Evolutionary conservation across 2,329 filamentous ascomycete species (phyloP).

Genomic region (Alternaria viburni): DNA sequence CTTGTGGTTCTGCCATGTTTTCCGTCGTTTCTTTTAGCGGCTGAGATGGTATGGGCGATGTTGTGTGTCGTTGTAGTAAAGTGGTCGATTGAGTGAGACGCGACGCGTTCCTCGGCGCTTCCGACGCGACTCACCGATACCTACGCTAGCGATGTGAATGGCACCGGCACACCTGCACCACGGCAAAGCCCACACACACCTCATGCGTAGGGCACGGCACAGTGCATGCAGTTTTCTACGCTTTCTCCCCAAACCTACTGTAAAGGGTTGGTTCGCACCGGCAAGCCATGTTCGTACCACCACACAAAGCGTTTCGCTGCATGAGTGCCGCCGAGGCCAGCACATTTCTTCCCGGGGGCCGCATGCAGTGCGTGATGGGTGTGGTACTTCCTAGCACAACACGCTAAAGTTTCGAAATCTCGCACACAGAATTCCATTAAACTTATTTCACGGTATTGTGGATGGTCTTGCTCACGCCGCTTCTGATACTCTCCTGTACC

Average conservation of each 20-base stretch:
- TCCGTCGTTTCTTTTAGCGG: background rate
- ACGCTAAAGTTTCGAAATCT: background rate
- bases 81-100: conserved; percentile 17
- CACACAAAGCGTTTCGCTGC: conserved; percentile 2
- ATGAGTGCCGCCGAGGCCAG: conserved; percentile 6
- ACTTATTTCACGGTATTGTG: conserved; percentile 12
- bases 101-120: conserved; percentile 17
- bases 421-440: background rate
- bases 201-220: conserved; percentile 24
- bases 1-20: conserved; percentile 35
- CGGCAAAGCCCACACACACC: conserved; percentile 10
- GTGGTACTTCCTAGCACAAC: background rate
- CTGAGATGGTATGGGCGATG: background rate
- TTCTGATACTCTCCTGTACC: conserved; percentile 52
- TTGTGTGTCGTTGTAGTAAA: conserved; percentile 6
- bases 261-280: conserved; percentile 10
- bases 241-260: conserved; percentile 15
- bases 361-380: background rate
- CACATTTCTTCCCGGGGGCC: background rate
- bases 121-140: conserved; percentile 8
- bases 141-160: conserved; percentile 4
- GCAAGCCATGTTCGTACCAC: conserved; percentile 6
- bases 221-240: conserved; percentile 28
- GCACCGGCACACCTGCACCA: conserved; percentile 2
- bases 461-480: conserved; percentile 24